Evolutionary conservation across 1,284 basidiomycete genomes (phyloP).

Genomic region (Coniophora puteana): DNA sequence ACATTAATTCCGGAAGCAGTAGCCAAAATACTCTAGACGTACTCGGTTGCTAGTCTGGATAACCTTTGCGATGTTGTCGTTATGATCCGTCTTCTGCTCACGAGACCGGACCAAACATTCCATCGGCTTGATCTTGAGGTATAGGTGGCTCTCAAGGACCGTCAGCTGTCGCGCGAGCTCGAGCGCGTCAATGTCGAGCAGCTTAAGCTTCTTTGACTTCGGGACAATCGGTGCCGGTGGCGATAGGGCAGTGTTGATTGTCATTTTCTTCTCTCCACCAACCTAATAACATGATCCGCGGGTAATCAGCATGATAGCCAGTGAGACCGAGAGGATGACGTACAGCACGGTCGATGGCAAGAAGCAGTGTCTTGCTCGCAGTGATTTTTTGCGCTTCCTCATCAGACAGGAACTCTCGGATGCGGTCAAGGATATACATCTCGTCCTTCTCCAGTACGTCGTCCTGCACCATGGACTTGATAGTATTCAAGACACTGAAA

Average conservation of each 20-base stretch:
- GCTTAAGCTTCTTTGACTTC: constrained; percentile 75
- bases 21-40: constrained; percentile 18
- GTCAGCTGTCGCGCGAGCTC: constrained; percentile 95
- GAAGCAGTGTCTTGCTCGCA: constrained; percentile 71
- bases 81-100: constrained; percentile 68
- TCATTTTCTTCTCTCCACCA: constrained; percentile 49
- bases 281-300: constrained; percentile 34
- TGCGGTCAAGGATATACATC: constrained; percentile 68
- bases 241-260: constrained; percentile 46
- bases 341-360: constrained; percentile 75
- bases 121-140: constrained; percentile 85
- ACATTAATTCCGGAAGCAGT: constrained; percentile 1
- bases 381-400: constrained; percentile 61
- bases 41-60: constrained; percentile 93
- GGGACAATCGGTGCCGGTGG: constrained; percentile 80
- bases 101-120: constrained; percentile 86
- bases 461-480: constrained; percentile 79
- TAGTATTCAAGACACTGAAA: constrained; percentile 74
- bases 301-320: constrained; percentile 12
- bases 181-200: constrained; percentile 86
- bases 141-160: constrained; percentile 86
- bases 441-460: constrained; percentile 84
- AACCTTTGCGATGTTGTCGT: constrained; percentile 84
- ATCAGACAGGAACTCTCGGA: constrained; percentile 75
- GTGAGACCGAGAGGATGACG: constrained; percentile 26